Evolutionary conservation across 257 asterid genomes (phyloP), one percentile per base, ranked within the genome.

Genomic region (Scutellaria galericulata): DNA sequence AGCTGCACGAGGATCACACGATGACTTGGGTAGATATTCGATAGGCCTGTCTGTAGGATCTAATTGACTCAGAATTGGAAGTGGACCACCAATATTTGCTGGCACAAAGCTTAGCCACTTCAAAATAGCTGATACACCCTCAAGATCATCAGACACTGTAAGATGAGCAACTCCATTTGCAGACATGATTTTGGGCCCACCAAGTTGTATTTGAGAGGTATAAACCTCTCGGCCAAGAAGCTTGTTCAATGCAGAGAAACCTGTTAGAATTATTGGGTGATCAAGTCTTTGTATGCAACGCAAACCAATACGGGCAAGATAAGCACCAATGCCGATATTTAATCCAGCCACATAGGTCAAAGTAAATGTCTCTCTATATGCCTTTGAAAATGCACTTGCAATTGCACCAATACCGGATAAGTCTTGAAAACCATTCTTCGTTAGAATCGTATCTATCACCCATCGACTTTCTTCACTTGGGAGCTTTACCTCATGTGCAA

Each of bases 1-100:
- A 64, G 99, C 98, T 9, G 98, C 97, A 12, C 95, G 95, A 20
- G 99, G 98, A 83, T 95, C 97, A n/a, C 99, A 92, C 1, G 98
- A 80, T 9, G 88, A 88, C 77, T 92, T 97, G 0, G 99, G 98
- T 46, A 82, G 71, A 80, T 92, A 95, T 24, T 86, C 93, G 12
- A 95, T 90, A 5, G 75, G 81, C 71, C 99, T 81, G 74, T 75
- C 84, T 0, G 94, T 92, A 51, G 98, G 90, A 76, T 95, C 99
- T 65, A 60, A 24, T 11, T 96, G 83, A 9, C 77, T 77, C 83
- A 88, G 63, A 75, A 86, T 60, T 18, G 99, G 99, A 70, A 95
- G 96, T 5, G 97, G 96, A 7, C 98, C 99, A 11, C 98, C 97
- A 0, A 82, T 84, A 59, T 85, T 86, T 5, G 89, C 83, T 5